Evolutionary conservation across 2,329 filamentous ascomycete species (phyloP).

Genomic region (Madurella mycetomatis): DNA sequence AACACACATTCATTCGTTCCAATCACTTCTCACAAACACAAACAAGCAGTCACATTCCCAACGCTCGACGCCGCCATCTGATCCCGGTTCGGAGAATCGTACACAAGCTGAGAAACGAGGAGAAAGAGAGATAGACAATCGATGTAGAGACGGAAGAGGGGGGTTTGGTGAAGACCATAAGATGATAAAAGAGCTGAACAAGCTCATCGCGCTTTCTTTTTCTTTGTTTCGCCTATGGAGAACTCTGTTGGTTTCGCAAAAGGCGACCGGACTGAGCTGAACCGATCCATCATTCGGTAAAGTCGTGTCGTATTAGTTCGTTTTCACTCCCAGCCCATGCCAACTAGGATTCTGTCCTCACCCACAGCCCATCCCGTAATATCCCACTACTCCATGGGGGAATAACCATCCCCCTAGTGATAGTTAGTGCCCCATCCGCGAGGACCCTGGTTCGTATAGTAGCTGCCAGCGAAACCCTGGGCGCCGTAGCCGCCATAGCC

Average conservation of each 20-base stretch:
- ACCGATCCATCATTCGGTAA: not conserved
- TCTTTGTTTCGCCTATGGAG: conserved; percentile 3
- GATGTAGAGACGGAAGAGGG: not conserved
- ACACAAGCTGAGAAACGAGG: not conserved
- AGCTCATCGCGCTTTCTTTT: conserved; percentile 3
- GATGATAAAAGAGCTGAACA: conserved; percentile 1
- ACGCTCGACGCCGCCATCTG: no score
- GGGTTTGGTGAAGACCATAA: not conserved
- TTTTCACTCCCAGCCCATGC: not conserved
- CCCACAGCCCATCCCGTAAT: not conserved
- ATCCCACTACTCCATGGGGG: not conserved
- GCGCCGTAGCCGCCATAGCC: conserved; percentile 51
- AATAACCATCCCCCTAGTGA: conserved; percentile 27
- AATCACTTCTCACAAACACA: no score
- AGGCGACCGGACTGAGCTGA: not conserved
- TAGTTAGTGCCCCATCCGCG: conserved; percentile 60
- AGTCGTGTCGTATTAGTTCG: not conserved
- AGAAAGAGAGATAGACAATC: not conserved
- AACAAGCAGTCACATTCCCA: no score
- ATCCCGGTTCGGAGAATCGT: no score
- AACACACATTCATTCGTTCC: no score
- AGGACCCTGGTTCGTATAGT: conserved; percentile 44
- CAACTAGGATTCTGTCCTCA: not conserved
- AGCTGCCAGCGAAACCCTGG: conserved; percentile 42
- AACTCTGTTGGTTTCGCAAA: conserved; percentile 1